Base-by-base conservation (phyloP, 2,329 filamentous ascomycete species). In the Penicillium sp. region DNA sequence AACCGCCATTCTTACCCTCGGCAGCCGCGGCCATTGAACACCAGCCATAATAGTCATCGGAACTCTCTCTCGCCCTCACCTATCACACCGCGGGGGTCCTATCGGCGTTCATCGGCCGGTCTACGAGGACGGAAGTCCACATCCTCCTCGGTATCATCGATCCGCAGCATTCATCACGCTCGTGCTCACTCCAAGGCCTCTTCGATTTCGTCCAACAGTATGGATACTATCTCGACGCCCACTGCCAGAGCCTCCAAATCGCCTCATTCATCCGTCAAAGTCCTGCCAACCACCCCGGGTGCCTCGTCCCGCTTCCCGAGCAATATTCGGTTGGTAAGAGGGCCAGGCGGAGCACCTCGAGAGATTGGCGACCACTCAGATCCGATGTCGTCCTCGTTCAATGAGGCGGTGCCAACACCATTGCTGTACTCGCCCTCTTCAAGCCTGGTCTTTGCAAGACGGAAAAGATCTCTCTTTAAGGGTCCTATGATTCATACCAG, bases 111-210 rank as follows among this genome's bases (percentile, higher is more conserved):
- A 2, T 95, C 88, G 5, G 81, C 79, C 38, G 90, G 91, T 28
- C 78, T 97, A 39, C 82, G 90, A 26, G 91, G 93, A 33, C 82
- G 93, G 53, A 97, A 97, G 67, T 97, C 91, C 0, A 98, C 93
- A 0, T 96, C 89, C 0, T 95, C 89, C 0, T 97, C 90, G 0
- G 83, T 98, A 15, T 96, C 89, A 1, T 95, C 89, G 0, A 84
- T 98, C 50, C 84, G 93, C 51, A 94, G 87, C 39, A 88, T 97
- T 64, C 89, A 91, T 61, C 87, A 90, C 58, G 85, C 88, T 46
- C 87, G 93, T 65, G 84, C 85, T 1, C 91, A 96, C 67, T 95
- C 89, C 21, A 97, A 97, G 69, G 89, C 93, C 0, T 95, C 88
- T 0, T 96, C 89, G 0, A 93, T 89, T 1, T 95, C 89, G 38